Conservation (phyloP, 345 rosid genomes). For the Hypericum androsaemum region DNA sequence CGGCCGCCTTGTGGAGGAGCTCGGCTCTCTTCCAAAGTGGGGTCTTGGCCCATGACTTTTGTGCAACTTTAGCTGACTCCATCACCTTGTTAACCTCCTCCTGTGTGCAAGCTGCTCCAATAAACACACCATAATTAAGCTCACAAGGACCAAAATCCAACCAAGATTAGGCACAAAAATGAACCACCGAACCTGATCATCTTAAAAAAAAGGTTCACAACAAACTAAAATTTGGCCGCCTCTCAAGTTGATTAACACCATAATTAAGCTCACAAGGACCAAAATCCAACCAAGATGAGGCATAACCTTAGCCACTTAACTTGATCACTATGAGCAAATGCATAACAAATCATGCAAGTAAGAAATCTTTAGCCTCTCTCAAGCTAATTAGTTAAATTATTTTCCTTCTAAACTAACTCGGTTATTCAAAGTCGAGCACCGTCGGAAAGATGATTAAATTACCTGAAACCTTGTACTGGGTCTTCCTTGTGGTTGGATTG, state of each 20-base stretch:
- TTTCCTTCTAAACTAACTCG: too few relatives aligned
- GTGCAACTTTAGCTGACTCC: slow-evolving; percentile 75
- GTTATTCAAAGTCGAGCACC: too few relatives aligned
- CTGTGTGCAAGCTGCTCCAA: slow-evolving; percentile 72
- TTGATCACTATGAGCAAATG: not conserved
- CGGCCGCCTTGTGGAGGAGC: slow-evolving; percentile 94
- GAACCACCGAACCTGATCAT: not conserved
- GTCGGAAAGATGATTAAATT: not conserved
- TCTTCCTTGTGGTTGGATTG: slow-evolving; percentile 74
- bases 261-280: too few relatives aligned
- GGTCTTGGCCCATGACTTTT: slow-evolving; percentile 90
- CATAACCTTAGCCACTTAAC: not conserved
- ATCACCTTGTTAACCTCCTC: slow-evolving; percentile 88
- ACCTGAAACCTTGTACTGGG: slow-evolving; percentile 98
- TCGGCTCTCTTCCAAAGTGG: slow-evolving; percentile 98
- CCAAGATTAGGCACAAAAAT: not conserved
- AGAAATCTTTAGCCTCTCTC: too few relatives aligned
- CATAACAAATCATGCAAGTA: too few relatives aligned
- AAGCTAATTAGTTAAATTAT: too few relatives aligned
- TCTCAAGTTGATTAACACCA: too few relatives aligned
- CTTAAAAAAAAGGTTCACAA: too few relatives aligned
- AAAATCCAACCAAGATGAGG: not conserved
- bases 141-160: not conserved
- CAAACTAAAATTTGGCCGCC: too few relatives aligned
- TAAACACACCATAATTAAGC: too few relatives aligned